Conservation (phyloP, 2,329 filamentous ascomycete species). For the Sclerotinia nivalis region DNA sequence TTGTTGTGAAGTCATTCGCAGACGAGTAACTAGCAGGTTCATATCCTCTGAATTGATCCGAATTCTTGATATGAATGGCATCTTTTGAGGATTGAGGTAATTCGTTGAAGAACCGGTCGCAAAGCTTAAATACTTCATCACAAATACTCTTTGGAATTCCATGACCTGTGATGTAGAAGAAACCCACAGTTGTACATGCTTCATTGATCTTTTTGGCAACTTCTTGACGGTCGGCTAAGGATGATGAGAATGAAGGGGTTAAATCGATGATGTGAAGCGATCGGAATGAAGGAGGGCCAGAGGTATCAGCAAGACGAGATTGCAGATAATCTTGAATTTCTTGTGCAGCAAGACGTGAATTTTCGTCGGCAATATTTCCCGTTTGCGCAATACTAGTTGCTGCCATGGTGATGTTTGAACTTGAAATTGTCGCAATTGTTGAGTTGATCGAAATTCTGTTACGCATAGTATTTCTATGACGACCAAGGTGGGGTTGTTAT, state of each 20-base stretch:
- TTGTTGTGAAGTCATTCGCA: slow-evolving; percentile 47
- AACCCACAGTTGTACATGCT: slow-evolving; percentile 38
- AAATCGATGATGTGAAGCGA: slow-evolving; percentile 40
- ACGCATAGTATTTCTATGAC: not conserved
- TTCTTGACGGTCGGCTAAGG: slow-evolving; percentile 32
- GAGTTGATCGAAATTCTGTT: not conserved
- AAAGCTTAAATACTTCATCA: slow-evolving; percentile 45
- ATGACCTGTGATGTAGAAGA: slow-evolving; percentile 48
- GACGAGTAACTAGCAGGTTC: slow-evolving; percentile 50
- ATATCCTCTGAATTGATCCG: slow-evolving; percentile 50
- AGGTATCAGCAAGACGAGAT: slow-evolving; percentile 30
- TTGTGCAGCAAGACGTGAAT: slow-evolving; percentile 31
- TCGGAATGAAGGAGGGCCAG: slow-evolving; percentile 31
- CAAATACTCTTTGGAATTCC: slow-evolving; percentile 47
- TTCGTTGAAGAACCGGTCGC: slow-evolving; percentile 49
- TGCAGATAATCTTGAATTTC: slow-evolving; percentile 37
- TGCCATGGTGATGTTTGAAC: not conserved
- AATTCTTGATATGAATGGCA: slow-evolving; percentile 43
- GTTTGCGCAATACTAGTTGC: not conserved
- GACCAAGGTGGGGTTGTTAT: slow-evolving; percentile 3
- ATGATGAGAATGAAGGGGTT: slow-evolving; percentile 37
- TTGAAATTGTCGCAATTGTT: not conserved
- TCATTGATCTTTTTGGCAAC: slow-evolving; percentile 37
- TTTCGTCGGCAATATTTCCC: no score
- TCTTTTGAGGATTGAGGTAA: slow-evolving; percentile 50